phyloP scores from a whole-genome alignment of 202 grass and related monocot genomes.

The Setaria viridis region DNA sequence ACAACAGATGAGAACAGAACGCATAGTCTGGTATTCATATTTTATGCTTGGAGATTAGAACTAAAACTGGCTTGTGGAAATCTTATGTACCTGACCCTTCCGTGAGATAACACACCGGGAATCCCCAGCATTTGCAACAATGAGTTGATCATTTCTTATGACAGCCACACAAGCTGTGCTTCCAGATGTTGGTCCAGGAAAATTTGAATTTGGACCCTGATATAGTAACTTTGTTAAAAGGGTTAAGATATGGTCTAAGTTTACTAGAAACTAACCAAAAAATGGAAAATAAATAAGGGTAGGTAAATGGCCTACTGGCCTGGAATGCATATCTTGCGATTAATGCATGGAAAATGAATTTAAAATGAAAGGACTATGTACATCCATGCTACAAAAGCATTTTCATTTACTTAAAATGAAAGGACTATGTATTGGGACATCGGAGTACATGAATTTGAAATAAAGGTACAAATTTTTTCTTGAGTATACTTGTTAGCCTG shows the following conservation, averaged over 20 bases:
- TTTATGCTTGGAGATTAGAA: constrained; percentile 32
- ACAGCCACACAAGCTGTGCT: constrained; percentile 96
- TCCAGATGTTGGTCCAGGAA: constrained; percentile 80
- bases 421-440: neutral
- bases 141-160: constrained; percentile 86
- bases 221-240: constrained; percentile 43
- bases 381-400: constrained; percentile 3
- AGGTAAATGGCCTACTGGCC: neutral
- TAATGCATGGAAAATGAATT: neutral
- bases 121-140: constrained; percentile 97
- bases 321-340: constrained; percentile 1
- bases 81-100: constrained; percentile 69
- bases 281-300: constrained; percentile 5
- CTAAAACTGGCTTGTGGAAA: constrained; percentile 19
- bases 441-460: neutral
- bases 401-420: neutral
- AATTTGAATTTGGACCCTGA: constrained; percentile 88
- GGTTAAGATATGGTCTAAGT: constrained; percentile 22
- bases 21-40: constrained; percentile 35
- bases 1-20: constrained; percentile 37
- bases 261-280: constrained; percentile 22
- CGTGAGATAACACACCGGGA: constrained; percentile 97
- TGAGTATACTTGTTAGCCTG: neutral
- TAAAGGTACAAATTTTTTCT: neutral
- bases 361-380: neutral